phyloP scores from a whole-genome alignment of 306 rosid species.

The Morella rubra region DNA sequence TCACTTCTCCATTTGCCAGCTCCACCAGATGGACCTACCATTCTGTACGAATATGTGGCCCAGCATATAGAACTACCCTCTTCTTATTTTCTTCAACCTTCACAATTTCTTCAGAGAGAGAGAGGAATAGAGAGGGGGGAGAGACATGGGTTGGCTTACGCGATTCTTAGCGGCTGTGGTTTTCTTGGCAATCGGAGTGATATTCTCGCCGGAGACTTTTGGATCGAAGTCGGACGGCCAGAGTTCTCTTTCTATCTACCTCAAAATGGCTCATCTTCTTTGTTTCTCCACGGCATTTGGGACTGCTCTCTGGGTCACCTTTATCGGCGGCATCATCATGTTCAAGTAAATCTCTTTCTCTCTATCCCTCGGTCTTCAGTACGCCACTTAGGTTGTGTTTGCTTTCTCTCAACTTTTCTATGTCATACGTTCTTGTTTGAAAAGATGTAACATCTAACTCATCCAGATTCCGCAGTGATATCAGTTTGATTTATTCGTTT shows the following conservation, averaged over 20 bases:
- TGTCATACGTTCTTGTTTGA: not conserved
- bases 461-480: not conserved
- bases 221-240: constrained; percentile 63
- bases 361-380: not conserved
- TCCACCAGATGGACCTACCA: not conserved
- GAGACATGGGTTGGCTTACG: constrained; percentile 74
- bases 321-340: constrained; percentile 98
- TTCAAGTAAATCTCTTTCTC: constrained; percentile 55
- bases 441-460: not conserved
- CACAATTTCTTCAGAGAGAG: not conserved
- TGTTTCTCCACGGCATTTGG: constrained; percentile 93
- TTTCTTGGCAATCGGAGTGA: constrained; percentile 84
- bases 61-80: not conserved
- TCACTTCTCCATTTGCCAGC: not conserved
- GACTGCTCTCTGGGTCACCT: constrained; percentile 90
- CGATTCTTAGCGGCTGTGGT: constrained; percentile 71
- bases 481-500: too few relatives aligned
- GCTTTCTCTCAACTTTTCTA: not conserved
- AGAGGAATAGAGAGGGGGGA: constrained; percentile 5
- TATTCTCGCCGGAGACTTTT: constrained; percentile 85
- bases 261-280: constrained; percentile 86
- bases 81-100: not conserved
- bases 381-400: not conserved
- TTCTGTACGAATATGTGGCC: not conserved
- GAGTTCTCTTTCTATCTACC: constrained; percentile 53